These are phyloP conservation scores for Russula abietina DNA, from an alignment of 768 basidiomycete species.

Conservation along the genomic window DNA sequence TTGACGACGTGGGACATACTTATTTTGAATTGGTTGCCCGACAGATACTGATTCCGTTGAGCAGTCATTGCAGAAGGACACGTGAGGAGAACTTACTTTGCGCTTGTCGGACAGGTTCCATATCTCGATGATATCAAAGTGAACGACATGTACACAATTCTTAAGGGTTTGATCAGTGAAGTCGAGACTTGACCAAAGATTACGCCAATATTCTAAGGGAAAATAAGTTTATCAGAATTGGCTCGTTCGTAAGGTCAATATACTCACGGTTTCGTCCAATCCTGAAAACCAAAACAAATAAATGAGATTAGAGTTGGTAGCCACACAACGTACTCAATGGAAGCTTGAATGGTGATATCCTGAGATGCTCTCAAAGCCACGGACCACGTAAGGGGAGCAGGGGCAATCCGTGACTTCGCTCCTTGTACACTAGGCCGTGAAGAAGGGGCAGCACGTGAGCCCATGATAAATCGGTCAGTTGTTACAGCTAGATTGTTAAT, in stretches of 20 bases:
- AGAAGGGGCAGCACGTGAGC: background rate
- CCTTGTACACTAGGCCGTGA: background rate
- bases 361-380: background rate
- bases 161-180: slow-evolving; percentile 50
- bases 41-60: slow-evolving; percentile 1
- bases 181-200: background rate
- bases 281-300: background rate
- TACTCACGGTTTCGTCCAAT: slow-evolving; percentile 1
- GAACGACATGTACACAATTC: slow-evolving; percentile 43
- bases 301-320: background rate
- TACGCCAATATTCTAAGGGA: slow-evolving; percentile 4
- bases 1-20: slow-evolving; percentile 9
- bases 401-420: background rate
- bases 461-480: background rate
- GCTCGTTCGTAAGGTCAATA: background rate
- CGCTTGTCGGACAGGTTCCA: background rate
- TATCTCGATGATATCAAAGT: background rate
- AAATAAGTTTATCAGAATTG: background rate
- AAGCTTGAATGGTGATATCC: background rate
- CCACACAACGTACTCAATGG: slow-evolving; percentile 1
- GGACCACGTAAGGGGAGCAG: background rate
- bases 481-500: background rate
- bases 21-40: background rate
- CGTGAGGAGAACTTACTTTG: background rate
- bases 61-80: background rate